Conservation (phyloP, 2,329 filamentous ascomycete species). For the Paraconiothyrium brasiliense region DNA sequence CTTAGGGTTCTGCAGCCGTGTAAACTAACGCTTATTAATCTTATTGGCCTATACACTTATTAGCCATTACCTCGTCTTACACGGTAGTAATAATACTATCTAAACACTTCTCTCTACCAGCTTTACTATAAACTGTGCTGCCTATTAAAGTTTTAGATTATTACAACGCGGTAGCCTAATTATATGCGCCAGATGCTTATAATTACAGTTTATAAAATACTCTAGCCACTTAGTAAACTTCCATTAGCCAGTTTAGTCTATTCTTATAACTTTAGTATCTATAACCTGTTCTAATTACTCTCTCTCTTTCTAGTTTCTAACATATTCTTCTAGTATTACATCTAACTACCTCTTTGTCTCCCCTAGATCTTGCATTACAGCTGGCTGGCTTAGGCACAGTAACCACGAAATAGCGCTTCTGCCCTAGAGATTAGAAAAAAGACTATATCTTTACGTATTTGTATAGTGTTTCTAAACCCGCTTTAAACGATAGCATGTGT, state of each 20-base stretch:
- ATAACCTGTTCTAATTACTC: conserved; percentile 3
- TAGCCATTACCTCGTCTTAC: neutral
- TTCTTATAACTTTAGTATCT: conserved; percentile 7
- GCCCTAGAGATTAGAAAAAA: no score
- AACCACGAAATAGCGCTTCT: no score
- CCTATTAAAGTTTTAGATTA: neutral
- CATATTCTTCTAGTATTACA: neutral
- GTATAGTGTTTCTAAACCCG: no score
- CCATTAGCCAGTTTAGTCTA: neutral
- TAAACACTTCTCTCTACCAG: neutral
- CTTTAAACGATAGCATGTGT: no score
- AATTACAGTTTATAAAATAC: conserved; percentile 11
- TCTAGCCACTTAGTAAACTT: conserved; percentile 8
- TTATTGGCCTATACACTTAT: neutral
- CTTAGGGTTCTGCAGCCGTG: conserved; percentile 26
- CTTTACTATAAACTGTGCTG: neutral
- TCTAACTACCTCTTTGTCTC: no score
- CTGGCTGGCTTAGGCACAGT: no score
- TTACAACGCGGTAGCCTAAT: neutral
- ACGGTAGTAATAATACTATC: neutral
- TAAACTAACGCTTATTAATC: neutral
- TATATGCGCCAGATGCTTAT: neutral
- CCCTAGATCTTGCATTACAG: no score
- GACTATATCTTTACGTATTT: no score
- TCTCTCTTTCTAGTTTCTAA: neutral